Evolutionary conservation across 345 rosid species (phyloP), one percentile per base, ranked within the genome.

Genomic region (Angophora floribunda): DNA sequence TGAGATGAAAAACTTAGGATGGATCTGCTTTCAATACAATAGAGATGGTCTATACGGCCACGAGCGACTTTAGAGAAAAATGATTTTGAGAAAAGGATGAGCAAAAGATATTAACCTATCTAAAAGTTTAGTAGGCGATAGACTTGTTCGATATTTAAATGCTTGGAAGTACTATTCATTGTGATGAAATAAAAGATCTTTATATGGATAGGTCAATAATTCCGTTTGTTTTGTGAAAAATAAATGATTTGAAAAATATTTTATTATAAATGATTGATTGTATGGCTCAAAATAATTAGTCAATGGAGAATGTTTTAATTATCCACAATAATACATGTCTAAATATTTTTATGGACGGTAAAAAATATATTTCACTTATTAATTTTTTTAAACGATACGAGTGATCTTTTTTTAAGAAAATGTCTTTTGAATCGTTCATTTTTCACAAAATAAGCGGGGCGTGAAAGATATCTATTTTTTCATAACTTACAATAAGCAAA

Each of bases 401-500:
- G 28, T 22, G 61, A 55, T 55, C n/a, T 12, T 12, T 55, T 55
- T 55, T 8, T 2, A 22, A 28, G 61, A 55, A 53, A 55, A 55
- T 55, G 28, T 12, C 11, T 55, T 55, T 12, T 12, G 2, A 55
- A 22, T 55, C 24, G 4, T 55, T 55, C 22, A 55, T 22, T 55
- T 55, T 55, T 28, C 1, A 0, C 9, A 55, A 55, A 22, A 9
- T 4, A 22, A 0, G 13, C 26, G 28, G 28, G 24, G 30, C 30
- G 28, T 61, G 45, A 41, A 19, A 19, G 84, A 10, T 49, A 75
- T 75, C 13, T 41, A 75, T 75, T 41, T 75, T 19, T 21, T 6
- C 84, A 4, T 75, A 19, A 22, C 49, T 41, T 21, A 19, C 3
- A 19, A 44, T 22, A 45, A 41, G 49, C 26, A 10, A 75, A 41